Percentiles rank a stretch among this genome's conserved stretches.
These are phyloP conservation scores for Galeopsis tetrahit DNA, from an alignment of 257 asterid genomes.

Conservation along the genomic window DNA sequence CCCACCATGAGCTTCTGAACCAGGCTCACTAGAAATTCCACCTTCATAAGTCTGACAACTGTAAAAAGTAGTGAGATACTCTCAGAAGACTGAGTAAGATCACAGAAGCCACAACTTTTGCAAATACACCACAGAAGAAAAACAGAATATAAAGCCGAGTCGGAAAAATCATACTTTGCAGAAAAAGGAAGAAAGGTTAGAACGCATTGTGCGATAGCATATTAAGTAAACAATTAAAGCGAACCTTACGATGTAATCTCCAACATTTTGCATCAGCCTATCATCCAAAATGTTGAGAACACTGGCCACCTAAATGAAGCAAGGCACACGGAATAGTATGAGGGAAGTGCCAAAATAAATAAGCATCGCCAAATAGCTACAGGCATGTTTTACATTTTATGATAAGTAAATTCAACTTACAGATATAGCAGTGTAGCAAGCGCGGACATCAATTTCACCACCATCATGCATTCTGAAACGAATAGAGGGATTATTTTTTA, in stretches of 20 bases:
- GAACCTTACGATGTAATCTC: conserved; percentile 83
- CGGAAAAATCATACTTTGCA: conserved; percentile 3
- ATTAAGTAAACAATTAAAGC: conserved; percentile 30
- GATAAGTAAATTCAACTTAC: conserved; percentile 54
- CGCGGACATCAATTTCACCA: conserved; percentile 96
- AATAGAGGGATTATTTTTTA: conserved; percentile 17
- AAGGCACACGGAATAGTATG: conserved; percentile 36
- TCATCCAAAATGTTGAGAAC: conserved; percentile 84
- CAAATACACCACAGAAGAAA: conserved; percentile 23
- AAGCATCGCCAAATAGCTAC: conserved; percentile 6
- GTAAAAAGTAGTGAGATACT: conserved; percentile 33
- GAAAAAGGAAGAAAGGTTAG: conserved; percentile 1
- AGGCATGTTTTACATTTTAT: background rate
- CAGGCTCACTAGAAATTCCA: conserved; percentile 96
- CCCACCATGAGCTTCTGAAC: conserved; percentile 99
- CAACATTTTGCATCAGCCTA: conserved; percentile 68
- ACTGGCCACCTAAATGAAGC: conserved; percentile 77
- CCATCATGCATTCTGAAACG: conserved; percentile 92
- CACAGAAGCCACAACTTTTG: conserved; percentile 2
- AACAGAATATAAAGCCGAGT: conserved; percentile 9
- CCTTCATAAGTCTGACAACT: conserved; percentile 99
- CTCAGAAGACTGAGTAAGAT: conserved; percentile 9
- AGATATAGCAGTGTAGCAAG: conserved; percentile 95
- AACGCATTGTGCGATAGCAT: conserved; percentile 12
- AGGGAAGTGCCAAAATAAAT: conserved; percentile 24